phyloP scores from a whole-genome alignment of 805 yeast genomes.

The Lipomyces anomalus region DNA sequence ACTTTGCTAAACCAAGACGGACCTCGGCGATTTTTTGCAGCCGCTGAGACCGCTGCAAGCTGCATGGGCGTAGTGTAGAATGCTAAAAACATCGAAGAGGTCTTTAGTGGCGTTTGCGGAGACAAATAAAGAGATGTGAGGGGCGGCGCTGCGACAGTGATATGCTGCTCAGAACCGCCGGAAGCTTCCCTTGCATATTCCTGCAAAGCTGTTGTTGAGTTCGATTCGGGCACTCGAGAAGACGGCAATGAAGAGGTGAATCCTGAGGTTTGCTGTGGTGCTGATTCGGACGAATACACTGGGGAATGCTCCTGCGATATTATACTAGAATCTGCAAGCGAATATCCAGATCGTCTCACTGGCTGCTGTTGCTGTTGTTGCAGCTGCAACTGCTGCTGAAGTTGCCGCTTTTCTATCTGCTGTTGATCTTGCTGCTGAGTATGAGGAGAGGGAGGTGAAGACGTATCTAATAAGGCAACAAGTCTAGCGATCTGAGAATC shows the following conservation, averaged over 20 bases:
- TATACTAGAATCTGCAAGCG: neutral
- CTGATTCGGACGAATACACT: too few relatives aligned
- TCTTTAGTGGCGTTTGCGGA: constrained; percentile 5
- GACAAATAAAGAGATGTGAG: constrained; percentile 14
- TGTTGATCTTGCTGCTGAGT: constrained; percentile 18
- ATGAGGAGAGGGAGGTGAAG: constrained; percentile 13
- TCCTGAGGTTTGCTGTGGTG: neutral
- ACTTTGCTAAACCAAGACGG: constrained; percentile 34
- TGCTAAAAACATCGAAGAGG: constrained; percentile 6
- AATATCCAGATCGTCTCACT: constrained; percentile 24
- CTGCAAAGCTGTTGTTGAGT: neutral
- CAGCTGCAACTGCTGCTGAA: constrained; percentile 7
- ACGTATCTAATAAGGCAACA: constrained; percentile 23
- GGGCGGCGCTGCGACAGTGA: constrained; percentile 14
- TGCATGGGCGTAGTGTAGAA: constrained; percentile 31
- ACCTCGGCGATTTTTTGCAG: constrained; percentile 30
- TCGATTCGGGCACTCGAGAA: neutral
- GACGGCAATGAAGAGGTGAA: neutral
- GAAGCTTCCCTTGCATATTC: neutral
- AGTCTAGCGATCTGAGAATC: constrained; percentile 36
- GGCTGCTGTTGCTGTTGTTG: constrained; percentile 18
- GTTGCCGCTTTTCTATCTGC: constrained; percentile 2
- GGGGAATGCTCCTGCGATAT: neutral
- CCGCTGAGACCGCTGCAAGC: constrained; percentile 53
- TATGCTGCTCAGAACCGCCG: neutral